Evolutionary conservation across 768 basidiomycete species (phyloP), one percentile per base, ranked within the genome.

Genomic region (Psilocybe cyanescens): DNA sequence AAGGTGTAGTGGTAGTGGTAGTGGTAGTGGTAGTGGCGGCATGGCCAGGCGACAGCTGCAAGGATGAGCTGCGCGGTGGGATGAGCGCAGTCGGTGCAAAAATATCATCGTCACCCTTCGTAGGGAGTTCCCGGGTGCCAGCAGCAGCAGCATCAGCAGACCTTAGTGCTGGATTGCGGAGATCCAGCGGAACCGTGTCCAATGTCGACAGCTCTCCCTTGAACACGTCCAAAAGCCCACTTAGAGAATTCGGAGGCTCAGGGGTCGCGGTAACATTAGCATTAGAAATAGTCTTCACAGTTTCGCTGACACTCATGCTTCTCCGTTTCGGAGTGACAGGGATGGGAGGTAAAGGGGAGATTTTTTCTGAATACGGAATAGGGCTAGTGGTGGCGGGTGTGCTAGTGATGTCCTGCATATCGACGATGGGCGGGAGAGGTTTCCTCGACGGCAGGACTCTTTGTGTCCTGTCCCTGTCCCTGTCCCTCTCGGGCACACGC

Each of bases 251-350:
- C 6, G 28, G 46, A 17, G 24, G 49, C 30, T 56, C 55, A 12
- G 41, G 53, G 31, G 33, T 31, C 28, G 53, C 28, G 16, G 31
- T 51, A 12, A 62, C 35, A 50, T 54, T 60, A 68, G 60, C 19
- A 78, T 70, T 52, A 83, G 66, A 41, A 90, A 30, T 29, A 48
- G 47, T 31, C 33, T 30, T 29, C 31, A 45, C 7, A 6, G 81
- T 80, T 68, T 90, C 86, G 54, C 88, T 83, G 55, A 90, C 84
- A 65, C 91, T 92, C 83, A 88, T 84, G 69, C 90, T 92, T 61
- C 91, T 78, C 65, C 89, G 83, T 66, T 89, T 87, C 14, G 73
- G 65, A 8, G 70, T 67, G 30, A 79, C 66, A 33, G 73, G 71
- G 7, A 75, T 70, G 44, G 76, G 78, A 33, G 78, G 74, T 55